These are phyloP conservation scores for Aspergillus intermedius DNA, from an alignment of 2,329 filamentous ascomycete species.

Conservation along the genomic window DNA sequence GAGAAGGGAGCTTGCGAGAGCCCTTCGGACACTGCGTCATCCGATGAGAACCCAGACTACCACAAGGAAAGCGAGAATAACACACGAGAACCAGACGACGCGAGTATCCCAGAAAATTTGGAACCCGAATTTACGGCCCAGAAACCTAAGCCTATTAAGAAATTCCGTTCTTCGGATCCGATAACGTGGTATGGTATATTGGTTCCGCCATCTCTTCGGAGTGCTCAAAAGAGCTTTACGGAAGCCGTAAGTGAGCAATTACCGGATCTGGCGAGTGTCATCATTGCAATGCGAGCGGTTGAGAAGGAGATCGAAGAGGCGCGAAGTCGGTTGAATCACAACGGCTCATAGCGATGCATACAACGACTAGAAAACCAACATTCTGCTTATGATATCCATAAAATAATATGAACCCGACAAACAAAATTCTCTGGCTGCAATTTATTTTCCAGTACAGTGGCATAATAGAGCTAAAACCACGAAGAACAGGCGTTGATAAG, in stretches of 20 bases:
- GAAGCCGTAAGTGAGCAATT: conserved; percentile 31
- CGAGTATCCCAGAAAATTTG: conserved; percentile 1
- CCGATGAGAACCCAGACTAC: background rate
- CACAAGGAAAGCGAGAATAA: background rate
- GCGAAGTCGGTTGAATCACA: conserved; percentile 16
- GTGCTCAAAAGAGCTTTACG: conserved; percentile 39
- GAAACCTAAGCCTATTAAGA: conserved; percentile 16
- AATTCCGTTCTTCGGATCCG: conserved; percentile 33
- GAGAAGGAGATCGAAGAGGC: conserved; percentile 33
- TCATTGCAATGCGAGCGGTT: conserved; percentile 34
- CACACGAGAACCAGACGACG: background rate
- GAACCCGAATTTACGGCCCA: background rate
- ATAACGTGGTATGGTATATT: conserved; percentile 46
- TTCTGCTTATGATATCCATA: too few relatives aligned
- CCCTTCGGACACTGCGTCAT: background rate
- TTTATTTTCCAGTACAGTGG: too few relatives aligned
- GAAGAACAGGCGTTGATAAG: too few relatives aligned
- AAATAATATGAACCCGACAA: too few relatives aligned
- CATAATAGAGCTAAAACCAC: too few relatives aligned
- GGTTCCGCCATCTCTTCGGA: conserved; percentile 38
- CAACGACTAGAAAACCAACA: too few relatives aligned
- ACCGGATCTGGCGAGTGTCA: conserved; percentile 31
- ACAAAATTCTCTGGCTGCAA: too few relatives aligned
- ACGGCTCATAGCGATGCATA: too few relatives aligned
- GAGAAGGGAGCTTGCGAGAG: background rate